A percentile compares a stretch with the other conserved stretches of the same genome.
Evolutionary conservation across 2,329 filamentous ascomycete genomes (phyloP).

Genomic region (Fusarium keratoplasticum): DNA sequence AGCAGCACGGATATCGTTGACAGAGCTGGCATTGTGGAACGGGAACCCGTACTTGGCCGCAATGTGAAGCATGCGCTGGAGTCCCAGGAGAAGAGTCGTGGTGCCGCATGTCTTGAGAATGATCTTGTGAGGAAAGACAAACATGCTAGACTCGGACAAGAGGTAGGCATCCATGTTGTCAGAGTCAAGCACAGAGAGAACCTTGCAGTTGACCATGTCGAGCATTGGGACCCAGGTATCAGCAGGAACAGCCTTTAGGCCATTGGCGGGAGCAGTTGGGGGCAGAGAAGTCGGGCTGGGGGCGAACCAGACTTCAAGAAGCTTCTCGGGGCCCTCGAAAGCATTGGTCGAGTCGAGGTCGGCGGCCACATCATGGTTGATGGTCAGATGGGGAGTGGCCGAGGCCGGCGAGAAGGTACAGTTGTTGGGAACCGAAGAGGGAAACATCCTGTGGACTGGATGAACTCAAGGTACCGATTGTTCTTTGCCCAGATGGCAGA

Average conservation of each 20-base stretch:
- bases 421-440: constrained; percentile 81
- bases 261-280: constrained; percentile 75
- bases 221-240: constrained; percentile 97
- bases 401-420: constrained; percentile 86
- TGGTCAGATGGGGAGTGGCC: constrained; percentile 90
- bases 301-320: constrained; percentile 98
- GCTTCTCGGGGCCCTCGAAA: constrained; percentile 98
- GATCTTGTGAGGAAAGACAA: constrained; percentile 99
- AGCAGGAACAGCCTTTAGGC: constrained; percentile 85
- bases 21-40: constrained; percentile 75
- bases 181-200: constrained; percentile 92
- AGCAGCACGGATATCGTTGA: constrained; percentile 76
- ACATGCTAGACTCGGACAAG: constrained; percentile 99
- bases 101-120: constrained; percentile 99
- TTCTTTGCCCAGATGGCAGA: constrained; percentile 55
- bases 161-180: constrained; percentile 97
- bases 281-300: constrained; percentile 81
- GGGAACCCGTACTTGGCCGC: constrained; percentile 91
- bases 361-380: constrained; percentile 93
- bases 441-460: constrained; percentile 73
- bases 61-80: constrained; percentile 92
- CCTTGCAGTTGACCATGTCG: constrained; percentile 98
- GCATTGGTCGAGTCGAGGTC: constrained; percentile 96
- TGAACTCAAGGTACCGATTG: neutral
- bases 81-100: constrained; percentile 89